Evolutionary conservation across 2,329 filamentous ascomycete species (phyloP).

Genomic region (Xylariaceae sp.): DNA sequence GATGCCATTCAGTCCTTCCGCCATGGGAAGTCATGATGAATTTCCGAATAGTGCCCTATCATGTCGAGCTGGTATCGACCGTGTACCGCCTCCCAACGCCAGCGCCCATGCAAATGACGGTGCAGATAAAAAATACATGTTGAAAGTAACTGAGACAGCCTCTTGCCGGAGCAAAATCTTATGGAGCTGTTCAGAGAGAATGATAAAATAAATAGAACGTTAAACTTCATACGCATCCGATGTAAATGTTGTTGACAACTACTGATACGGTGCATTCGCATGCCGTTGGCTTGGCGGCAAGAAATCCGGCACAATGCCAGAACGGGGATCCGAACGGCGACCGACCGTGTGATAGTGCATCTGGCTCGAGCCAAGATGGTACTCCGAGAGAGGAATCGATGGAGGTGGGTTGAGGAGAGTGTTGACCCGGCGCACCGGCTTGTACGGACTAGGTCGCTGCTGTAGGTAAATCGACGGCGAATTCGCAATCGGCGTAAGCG

Average conservation of each 20-base stretch:
- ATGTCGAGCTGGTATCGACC: constrained; percentile 24
- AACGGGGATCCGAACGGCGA: constrained; percentile 60
- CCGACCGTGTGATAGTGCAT: constrained; percentile 81
- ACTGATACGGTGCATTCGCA: constrained; percentile 18
- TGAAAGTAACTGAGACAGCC: neutral
- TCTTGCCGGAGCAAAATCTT: neutral
- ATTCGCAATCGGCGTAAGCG: constrained; percentile 63
- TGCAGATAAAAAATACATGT: constrained; percentile 16
- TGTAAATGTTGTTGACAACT: neutral
- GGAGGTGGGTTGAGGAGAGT: constrained; percentile 87
- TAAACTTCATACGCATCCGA: neutral
- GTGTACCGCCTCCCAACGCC: constrained; percentile 27
- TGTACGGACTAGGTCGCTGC: constrained; percentile 86
- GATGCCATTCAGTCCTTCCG: constrained; percentile 19
- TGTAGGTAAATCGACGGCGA: constrained; percentile 85
- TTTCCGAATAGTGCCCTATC: constrained; percentile 21
- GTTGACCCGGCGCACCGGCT: constrained; percentile 81
- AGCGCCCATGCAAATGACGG: constrained; percentile 26
- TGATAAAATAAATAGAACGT: neutral
- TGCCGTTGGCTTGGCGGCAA: constrained; percentile 24
- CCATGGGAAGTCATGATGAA: constrained; percentile 8
- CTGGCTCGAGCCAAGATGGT: constrained; percentile 62
- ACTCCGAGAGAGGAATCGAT: constrained; percentile 70
- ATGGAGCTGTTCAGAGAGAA: neutral
- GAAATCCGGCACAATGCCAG: constrained; percentile 66